These are phyloP conservation scores for Fusarium sp. DNA, from an alignment of 2,329 filamentous ascomycete genomes.

Conservation along the genomic window DNA sequence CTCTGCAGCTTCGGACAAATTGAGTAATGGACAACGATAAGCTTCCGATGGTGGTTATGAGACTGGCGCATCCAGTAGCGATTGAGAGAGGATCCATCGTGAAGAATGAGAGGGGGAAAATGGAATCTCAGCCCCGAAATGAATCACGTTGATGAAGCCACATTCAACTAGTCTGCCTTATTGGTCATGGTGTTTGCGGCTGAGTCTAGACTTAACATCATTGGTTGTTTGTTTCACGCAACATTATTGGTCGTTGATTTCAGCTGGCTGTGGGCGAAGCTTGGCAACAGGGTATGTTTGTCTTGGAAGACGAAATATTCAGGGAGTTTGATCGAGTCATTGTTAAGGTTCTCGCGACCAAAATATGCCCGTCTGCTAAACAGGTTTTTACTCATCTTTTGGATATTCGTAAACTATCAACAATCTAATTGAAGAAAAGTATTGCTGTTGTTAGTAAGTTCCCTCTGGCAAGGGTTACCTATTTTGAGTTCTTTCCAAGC, in stretches of 20 bases:
- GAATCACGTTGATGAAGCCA: background rate
- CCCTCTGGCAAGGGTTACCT: too few relatives aligned
- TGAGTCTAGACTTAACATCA: background rate
- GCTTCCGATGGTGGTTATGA: constrained; percentile 8
- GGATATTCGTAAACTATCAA: background rate
- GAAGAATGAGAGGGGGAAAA: background rate
- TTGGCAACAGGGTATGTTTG: background rate
- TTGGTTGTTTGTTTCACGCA: background rate
- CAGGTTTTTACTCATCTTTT: too few relatives aligned
- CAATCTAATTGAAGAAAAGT: too few relatives aligned
- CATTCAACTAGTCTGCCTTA: background rate
- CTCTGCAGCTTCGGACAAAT: constrained; percentile 28
- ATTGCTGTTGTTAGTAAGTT: background rate
- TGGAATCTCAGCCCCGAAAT: background rate
- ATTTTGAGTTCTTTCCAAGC: too few relatives aligned
- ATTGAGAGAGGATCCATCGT: constrained; percentile 28
- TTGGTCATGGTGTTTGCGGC: background rate
- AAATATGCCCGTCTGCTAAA: background rate
- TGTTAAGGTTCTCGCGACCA: background rate
- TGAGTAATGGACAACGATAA: background rate
- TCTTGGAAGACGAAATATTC: background rate
- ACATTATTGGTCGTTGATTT: background rate
- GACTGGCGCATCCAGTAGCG: constrained; percentile 20
- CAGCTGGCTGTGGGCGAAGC: background rate
- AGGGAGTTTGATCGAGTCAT: background rate